Base-by-base conservation (phyloP, 805 yeast genomes). In the Hermanozyma aechmeae region DNA sequence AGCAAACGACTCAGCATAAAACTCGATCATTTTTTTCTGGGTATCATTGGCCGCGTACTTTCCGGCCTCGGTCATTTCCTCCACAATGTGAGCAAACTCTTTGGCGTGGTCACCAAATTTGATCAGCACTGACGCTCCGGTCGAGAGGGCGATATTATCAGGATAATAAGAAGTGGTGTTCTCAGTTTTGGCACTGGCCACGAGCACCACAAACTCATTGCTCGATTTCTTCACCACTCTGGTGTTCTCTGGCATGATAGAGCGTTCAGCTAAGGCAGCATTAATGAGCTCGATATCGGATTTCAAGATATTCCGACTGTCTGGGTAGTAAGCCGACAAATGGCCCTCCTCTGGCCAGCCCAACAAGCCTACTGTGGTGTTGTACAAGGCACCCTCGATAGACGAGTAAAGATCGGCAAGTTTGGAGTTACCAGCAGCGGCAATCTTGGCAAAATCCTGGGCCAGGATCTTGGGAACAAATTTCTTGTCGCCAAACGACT, bases 401-500 rank as follows among this genome's bases (percentile, higher is more conserved):
- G 50, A 39, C 15, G 63, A 54, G 45, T 60, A 73, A 26, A 64
- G 42, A 16, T 48, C 52, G 13, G 53, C 30, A 19, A 53, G 42
- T 2, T 52, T 34, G 15, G 51, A 49, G 34, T 61, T 56, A 24
- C 59, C 60, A 13, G 70, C 50, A 2, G 61, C 37, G n/a, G 70
- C 63, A 17, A 81, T 56, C 15, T 55, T 39, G 32, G 58, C 68
- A 40, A 84, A 76, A 5, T 65, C 64, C 0, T 53, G 68, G 18
- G 41, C 46, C 0, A 65, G 32, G 23, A 83, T 45, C 28, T 73
- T 58, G 23, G 96, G 96, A 38, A 85, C 66, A 46, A 85, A 85
- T 54, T 85, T 85, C 42, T 73, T 73, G 56, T 85, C 95, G 40
- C 96, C 96, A 51, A 85, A 85, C 1, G 92, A 79, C 56, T 79